Conservation (phyloP, 352 stramenopile species). For the Thalassiosira exigua region DNA sequence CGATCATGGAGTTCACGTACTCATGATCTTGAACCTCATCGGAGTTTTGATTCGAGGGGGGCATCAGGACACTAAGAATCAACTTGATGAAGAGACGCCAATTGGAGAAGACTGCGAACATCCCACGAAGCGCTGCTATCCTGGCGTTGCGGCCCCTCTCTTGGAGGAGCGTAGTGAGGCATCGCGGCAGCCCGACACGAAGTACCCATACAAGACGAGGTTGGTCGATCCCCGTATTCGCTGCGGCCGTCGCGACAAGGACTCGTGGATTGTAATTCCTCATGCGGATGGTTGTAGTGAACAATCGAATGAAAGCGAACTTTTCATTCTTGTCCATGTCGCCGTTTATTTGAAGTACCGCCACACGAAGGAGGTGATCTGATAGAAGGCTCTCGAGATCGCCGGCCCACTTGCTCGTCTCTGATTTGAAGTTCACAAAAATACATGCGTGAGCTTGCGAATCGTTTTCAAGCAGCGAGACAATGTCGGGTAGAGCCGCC, state of each 20-base stretch:
- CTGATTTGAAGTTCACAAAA: background rate
- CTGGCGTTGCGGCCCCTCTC: background rate
- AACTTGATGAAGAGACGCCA: background rate
- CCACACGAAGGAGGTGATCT: background rate
- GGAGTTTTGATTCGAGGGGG: background rate
- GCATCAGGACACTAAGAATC: background rate
- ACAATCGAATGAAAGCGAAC: constrained; percentile 8
- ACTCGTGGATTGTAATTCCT: background rate
- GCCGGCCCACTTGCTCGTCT: background rate
- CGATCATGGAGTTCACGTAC: background rate
- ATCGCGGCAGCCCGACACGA: background rate
- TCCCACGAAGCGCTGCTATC: background rate
- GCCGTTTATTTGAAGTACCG: background rate
- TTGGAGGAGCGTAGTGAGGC: constrained; percentile 5
- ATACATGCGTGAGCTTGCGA: background rate
- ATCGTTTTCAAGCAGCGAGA: background rate
- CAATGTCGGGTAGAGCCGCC: background rate
- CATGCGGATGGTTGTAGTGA: background rate
- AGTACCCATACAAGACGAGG: background rate
- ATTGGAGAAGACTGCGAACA: background rate
- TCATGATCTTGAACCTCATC: background rate
- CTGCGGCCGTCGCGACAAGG: constrained; percentile 4
- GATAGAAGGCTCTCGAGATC: background rate
- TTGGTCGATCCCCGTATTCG: constrained; percentile 16
- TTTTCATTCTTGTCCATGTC: constrained; percentile 1